phyloP scores from a whole-genome alignment of 352 stramenopile species.

The Phytophthora pluvialis region DNA sequence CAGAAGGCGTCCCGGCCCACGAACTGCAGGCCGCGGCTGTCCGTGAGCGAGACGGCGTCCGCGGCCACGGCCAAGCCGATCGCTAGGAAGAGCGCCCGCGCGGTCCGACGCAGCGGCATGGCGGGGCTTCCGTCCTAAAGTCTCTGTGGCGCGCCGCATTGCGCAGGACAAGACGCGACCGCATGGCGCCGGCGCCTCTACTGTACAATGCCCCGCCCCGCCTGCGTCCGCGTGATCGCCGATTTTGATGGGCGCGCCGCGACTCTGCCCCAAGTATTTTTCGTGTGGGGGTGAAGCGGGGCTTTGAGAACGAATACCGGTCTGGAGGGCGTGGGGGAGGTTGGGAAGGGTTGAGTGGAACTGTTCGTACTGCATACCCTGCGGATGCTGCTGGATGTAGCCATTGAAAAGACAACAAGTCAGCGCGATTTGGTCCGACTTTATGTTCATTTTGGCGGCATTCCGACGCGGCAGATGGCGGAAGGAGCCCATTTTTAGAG shows the following conservation, averaged over 20 bases:
- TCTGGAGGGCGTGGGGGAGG: not conserved
- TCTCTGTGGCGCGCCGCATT: slow-evolving; percentile 24
- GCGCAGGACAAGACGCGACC: slow-evolving; percentile 15
- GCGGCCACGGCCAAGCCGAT: slow-evolving; percentile 1
- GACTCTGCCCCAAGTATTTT: not conserved
- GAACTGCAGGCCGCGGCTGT: slow-evolving; percentile 54
- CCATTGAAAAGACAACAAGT: slow-evolving; percentile 4
- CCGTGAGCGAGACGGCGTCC: slow-evolving; percentile 18
- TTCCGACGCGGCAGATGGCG: slow-evolving; percentile 17
- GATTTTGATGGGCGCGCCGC: slow-evolving; percentile 21
- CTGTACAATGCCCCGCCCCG: slow-evolving; percentile 10
- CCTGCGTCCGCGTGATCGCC: slow-evolving; percentile 19
- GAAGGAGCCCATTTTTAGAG: not conserved
- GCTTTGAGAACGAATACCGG: slow-evolving; percentile 3
- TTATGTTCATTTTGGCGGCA: not conserved
- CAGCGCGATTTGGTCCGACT: slow-evolving; percentile 23
- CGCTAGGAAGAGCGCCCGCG: slow-evolving; percentile 26
- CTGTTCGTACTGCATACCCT: not conserved
- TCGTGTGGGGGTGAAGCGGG: slow-evolving; percentile 3
- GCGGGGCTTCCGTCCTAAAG: slow-evolving; percentile 29
- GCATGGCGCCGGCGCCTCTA: slow-evolving; percentile 24
- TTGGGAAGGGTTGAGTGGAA: not conserved
- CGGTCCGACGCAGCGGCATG: slow-evolving; percentile 27
- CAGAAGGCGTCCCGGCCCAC: slow-evolving; percentile 57
- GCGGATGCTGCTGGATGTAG: slow-evolving; percentile 9